Conservation (phyloP, 148 eudicot species). For the Rhododendron griersonianum region DNA sequence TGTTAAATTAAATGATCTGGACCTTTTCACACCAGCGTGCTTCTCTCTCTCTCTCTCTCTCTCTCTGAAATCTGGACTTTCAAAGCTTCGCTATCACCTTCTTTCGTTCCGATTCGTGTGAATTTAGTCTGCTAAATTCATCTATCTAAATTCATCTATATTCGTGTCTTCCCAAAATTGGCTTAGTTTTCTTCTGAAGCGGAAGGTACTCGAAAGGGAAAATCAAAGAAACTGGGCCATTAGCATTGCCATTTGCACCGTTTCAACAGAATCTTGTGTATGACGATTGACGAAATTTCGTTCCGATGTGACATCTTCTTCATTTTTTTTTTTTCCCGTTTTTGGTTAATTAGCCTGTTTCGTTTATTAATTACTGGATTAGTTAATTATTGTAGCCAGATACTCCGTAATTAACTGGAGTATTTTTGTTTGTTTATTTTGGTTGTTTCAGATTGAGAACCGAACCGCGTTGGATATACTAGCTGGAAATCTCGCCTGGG, state of each 20-base stretch:
- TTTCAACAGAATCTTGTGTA: background rate
- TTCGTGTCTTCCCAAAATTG: background rate
- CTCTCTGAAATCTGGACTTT: background rate
- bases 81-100: background rate
- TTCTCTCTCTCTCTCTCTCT: background rate
- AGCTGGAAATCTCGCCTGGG: constrained; percentile 21
- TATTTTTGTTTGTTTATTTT: background rate
- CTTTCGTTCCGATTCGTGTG: background rate
- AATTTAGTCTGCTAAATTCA: background rate
- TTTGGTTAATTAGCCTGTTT: no score
- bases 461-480: constrained; percentile 13
- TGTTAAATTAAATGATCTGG: background rate
- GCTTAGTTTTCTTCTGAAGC: background rate
- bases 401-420: background rate
- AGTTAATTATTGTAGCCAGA: background rate
- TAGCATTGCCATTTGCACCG: background rate
- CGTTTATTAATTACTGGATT: no score
- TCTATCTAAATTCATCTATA: background rate
- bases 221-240: background rate
- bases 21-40: background rate
- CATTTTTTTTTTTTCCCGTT: background rate
- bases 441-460: background rate
- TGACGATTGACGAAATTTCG: background rate
- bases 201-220: background rate
- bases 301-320: background rate